Evolutionary conservation across 2,329 filamentous ascomycete genomes (phyloP), one percentile per base, ranked within the genome.

Genomic region (Penicillium sp.): DNA sequence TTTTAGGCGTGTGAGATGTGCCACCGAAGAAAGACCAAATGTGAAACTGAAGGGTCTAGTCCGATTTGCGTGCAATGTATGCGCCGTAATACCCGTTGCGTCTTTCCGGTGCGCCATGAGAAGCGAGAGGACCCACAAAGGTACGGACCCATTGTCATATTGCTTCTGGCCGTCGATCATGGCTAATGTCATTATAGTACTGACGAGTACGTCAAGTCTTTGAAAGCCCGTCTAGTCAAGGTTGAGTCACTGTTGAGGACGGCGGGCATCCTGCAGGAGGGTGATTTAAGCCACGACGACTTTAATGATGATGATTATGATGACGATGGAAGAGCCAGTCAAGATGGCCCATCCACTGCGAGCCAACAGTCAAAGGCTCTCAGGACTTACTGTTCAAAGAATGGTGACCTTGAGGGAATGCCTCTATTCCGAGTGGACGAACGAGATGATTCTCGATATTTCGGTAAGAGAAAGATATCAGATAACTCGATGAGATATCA

Each of bases 11-110:
- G 89, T 74, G 89, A 95, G 61, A 90, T 91, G 88, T 96, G 91
- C 67, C 81, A 89, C 64, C 93, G 90, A 74, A 84, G 81, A 72
- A 76, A 87, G 73, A 92, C 95, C 73, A 95, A 95, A 75, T 96
- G 92, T 72, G 90, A 95, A 67, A 88, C 90, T 59, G 93, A 93
- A 73, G 80, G 90, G 64, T 89, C 89, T 19, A 81, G 86, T 44
- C 29, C 48, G 7, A 41, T 54, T 16, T 96, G 91, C 74, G 86
- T 87, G 5, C 91, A 95, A 72, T 96, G 91, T 71, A 84, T 86
- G 67, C 95, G 95, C 69, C 95, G 95, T 77, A 95, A 95, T 77
- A 93, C 88, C 6, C 88, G 91, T 62, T 96, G 92, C 72, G 82
- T 93, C 62, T 95, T 95, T 68, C 95, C 90, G 2, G 87, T 93